Evolutionary conservation across 2,329 filamentous ascomycete genomes (phyloP), one percentile per base, ranked within the genome.

Genomic region (Chalara sp.): DNA sequence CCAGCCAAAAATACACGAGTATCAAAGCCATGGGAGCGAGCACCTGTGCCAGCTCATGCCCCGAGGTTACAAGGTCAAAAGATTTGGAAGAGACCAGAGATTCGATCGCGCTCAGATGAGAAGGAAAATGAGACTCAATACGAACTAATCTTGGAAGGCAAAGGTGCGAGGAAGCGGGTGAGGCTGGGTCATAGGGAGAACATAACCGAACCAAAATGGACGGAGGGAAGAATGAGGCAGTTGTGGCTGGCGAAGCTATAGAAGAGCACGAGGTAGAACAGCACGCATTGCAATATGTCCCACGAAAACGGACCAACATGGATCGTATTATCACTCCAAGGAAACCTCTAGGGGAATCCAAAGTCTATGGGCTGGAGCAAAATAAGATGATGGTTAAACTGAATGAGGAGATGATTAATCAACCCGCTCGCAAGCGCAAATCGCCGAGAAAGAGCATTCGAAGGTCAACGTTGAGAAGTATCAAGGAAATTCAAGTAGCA

Each of bases 131-230:
- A 57, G 10, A 56, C 55, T 3, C 55, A 61, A 45, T 40, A 40
- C 10, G 71, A 73, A 53, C 59, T 73, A 5, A 60, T 65, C 12
- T 62, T 57, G 29, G 64, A 66, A 28, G 66, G 68, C 2, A 45
- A 49, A 2, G 65, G 63, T 0, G 40, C 63, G 28, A 63, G 71
- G 55, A 66, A 61, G 50, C 44, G 50, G 21, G 63, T 67, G n/a
- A 58, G 54, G 6, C 52, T 51, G 12, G 59, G 42, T 29, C 55
- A 66, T 42, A 63, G 70, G 52, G 64, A 67, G 8, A 60, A 59
- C 35, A 70, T 65, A 51, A 60, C 59, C 5, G 60, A 63, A 32
- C 63, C 62, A 35, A 51, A 46, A 21, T 72, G 68, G 62, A 62
- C 55, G 35, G 48, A 49, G 50, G 44, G 46, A n/a, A 40, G 5